Base-by-base conservation (phyloP, 129 eudicot species). In the Lonicera japonica region DNA sequence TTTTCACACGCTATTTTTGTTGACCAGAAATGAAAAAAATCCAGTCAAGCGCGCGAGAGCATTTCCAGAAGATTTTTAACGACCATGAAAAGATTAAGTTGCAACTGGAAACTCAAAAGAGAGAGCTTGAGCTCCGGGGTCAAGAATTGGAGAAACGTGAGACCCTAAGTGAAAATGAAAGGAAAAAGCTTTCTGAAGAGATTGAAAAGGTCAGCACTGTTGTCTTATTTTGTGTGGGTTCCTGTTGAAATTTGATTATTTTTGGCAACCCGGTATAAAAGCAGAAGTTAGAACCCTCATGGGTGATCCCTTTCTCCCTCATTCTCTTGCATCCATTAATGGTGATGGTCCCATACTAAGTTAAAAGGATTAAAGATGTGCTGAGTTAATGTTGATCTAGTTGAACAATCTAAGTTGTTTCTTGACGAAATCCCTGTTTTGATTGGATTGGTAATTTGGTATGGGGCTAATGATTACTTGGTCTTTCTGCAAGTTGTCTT, bases 51-150 rank as follows among this genome's bases (percentile, higher is more conserved):
- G 89, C 95, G 13, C 79, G 83, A 38, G 88, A 87, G n/a, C 97
- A 91, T 84, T 75, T 82, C 50, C 85, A 79, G 72, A 84, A 61
- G 71, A 87, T 91, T 66, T 82, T 73, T 52, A 73, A 69, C 46
- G 96, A 94, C 58, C 99, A 94, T 69, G 83, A 79, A 68, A 94
- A 85, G 84, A 77, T 79, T 45, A 94, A 94, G 75, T 12, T 19
- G 61, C 85, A 85, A 60, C 19, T 87, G 57, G 83, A 75, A 81
- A 73, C 73, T 12, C 73, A 80, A 23, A 78, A 66, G 78, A 77
- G 43, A 69, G 91, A 84, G 63, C 98, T 92, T 21, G 98, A 92
- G 76, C 65, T 75, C 53, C 80, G 82, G 52, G 84, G 78, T 43
- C 75, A 76, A 56, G 91, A 80, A 75, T 71, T 92, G 71, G 83